These are phyloP conservation scores for Tephrocybe rancida DNA, from an alignment of 768 basidiomycete genomes.

Conservation along the genomic window DNA sequence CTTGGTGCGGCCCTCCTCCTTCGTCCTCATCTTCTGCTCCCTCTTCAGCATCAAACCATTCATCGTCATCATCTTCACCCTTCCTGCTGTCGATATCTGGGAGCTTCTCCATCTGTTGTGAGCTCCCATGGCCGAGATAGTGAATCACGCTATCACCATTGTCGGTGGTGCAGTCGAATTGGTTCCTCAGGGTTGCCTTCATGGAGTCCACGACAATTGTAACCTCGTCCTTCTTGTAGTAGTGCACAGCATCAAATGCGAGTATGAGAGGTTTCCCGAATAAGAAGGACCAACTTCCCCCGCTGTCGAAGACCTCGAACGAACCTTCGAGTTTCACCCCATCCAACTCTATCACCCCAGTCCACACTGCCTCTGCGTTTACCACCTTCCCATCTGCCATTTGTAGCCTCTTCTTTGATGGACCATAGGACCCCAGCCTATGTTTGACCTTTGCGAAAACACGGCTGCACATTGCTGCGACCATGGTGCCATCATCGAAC, in stretches of 20 bases:
- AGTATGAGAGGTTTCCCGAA: not conserved
- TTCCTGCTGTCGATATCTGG: too few relatives aligned
- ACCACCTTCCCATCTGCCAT: conserved; percentile 34
- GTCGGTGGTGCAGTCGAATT: too few relatives aligned
- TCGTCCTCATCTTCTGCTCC: too few relatives aligned
- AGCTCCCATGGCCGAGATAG: too few relatives aligned
- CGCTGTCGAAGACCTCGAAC: conserved; percentile 26
- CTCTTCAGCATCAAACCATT: too few relatives aligned
- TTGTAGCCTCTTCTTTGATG: conserved; percentile 21
- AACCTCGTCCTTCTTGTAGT: not conserved
- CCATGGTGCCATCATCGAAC: conserved; percentile 33
- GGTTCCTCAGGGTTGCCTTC: too few relatives aligned
- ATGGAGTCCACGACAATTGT: not conserved
- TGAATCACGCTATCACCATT: too few relatives aligned
- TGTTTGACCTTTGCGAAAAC: conserved; percentile 16
- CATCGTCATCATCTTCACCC: too few relatives aligned
- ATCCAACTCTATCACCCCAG: conserved; percentile 18
- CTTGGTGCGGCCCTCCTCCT: too few relatives aligned
- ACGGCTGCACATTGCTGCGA: conserved; percentile 23
- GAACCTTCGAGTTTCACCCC: not conserved
- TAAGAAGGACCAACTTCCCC: not conserved
- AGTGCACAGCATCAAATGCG: not conserved
- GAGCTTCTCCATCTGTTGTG: too few relatives aligned
- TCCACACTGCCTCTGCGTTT: conserved; percentile 19
- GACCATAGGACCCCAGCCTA: conserved; percentile 7